phyloP scores from a whole-genome alignment of 805 yeast species.

The Starmerella sirachaensis region DNA sequence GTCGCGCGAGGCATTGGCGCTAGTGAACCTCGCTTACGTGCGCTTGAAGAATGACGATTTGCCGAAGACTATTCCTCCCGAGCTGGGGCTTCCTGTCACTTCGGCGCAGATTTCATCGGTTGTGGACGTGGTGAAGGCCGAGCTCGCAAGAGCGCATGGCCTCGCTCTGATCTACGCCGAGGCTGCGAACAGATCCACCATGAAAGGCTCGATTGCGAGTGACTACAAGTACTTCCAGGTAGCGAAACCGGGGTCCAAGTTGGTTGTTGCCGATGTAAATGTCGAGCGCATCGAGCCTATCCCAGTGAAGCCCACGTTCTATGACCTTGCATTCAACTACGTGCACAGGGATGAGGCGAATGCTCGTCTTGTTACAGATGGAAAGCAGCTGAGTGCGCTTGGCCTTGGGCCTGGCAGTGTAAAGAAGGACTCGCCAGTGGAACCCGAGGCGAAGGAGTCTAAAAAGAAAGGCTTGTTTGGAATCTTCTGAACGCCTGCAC shows the following conservation, averaged over 20 bases:
- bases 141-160: conserved; percentile 24
- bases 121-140: conserved; percentile 6
- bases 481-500: too few relatives aligned
- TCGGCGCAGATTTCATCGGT: conserved; percentile 7
- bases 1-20: conserved; percentile 25
- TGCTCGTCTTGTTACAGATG: background rate
- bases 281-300: conserved; percentile 42
- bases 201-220: conserved; percentile 33
- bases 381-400: background rate
- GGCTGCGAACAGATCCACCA: conserved; percentile 9
- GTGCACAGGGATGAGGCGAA: conserved; percentile 32
- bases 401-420: too few relatives aligned
- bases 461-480: conserved; percentile 15
- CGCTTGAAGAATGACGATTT: conserved; percentile 4
- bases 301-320: conserved; percentile 75
- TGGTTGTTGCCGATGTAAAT: conserved; percentile 27
- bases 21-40: conserved; percentile 18
- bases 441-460: background rate
- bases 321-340: conserved; percentile 81
- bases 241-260: conserved; percentile 16
- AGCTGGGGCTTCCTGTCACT: conserved; percentile 18
- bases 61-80: conserved; percentile 18
- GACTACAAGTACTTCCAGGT: conserved; percentile 34
- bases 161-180: conserved; percentile 30
- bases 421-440: too few relatives aligned